Conservation (phyloP, 495 filamentous ascomycete genomes). For the Talaromyces liani region DNA sequence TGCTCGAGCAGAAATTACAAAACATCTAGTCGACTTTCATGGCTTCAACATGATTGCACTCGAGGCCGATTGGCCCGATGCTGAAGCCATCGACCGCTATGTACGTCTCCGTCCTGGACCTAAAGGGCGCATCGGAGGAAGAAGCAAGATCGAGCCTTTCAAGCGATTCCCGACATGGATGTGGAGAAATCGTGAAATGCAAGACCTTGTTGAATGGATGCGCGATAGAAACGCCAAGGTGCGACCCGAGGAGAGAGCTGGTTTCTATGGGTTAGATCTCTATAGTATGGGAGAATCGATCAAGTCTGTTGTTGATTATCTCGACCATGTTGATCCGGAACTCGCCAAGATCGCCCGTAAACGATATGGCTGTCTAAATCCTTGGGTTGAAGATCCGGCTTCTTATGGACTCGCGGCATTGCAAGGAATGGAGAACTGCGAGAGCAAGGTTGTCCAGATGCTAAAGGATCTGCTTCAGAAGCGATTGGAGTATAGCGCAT, state of each 20-base stretch:
- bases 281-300: constrained; percentile 49
- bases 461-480: constrained; percentile 35
- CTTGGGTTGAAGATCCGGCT: constrained; percentile 47
- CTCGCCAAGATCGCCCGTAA: constrained; percentile 37
- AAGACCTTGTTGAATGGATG: constrained; percentile 52
- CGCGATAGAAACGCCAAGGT: constrained; percentile 32
- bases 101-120: constrained; percentile 40
- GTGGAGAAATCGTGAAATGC: constrained; percentile 53
- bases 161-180: constrained; percentile 54
- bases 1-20: constrained; percentile 48
- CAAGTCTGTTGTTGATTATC: constrained; percentile 43
- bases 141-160: constrained; percentile 33
- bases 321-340: constrained; percentile 39
- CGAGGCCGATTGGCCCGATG: constrained; percentile 56
- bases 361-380: constrained; percentile 40
- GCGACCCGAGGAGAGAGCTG: constrained; percentile 27
- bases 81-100: constrained; percentile 49
- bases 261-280: constrained; percentile 49
- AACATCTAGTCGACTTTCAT: constrained; percentile 43
- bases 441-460: constrained; percentile 40
- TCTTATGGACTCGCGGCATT: constrained; percentile 44
- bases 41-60: constrained; percentile 50
- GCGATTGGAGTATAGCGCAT: constrained; percentile 35
- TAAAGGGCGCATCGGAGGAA: constrained; percentile 23
- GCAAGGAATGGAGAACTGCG: constrained; percentile 39